Evolutionary conservation across 768 basidiomycete species (phyloP).

Genomic region (Leccinum broughii): DNA sequence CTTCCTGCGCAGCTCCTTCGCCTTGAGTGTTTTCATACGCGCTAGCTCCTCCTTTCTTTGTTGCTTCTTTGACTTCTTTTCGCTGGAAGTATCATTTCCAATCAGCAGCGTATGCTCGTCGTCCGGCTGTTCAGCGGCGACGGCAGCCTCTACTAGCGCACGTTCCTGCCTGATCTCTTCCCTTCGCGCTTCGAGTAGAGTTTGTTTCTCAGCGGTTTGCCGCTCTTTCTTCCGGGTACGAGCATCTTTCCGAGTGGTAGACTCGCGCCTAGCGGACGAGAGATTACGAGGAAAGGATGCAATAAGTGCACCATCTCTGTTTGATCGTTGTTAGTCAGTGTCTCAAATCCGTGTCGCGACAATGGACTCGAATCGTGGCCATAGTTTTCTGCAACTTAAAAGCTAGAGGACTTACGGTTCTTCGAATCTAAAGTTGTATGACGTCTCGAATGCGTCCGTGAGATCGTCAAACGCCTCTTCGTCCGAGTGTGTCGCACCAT

Average conservation of each 20-base stretch:
- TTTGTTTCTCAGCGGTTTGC: slow-evolving; percentile 62
- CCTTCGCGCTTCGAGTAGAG: slow-evolving; percentile 80
- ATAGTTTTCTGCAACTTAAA: neutral
- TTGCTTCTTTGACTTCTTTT: slow-evolving; percentile 21
- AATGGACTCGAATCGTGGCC: neutral
- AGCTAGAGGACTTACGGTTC: slow-evolving; percentile 70
- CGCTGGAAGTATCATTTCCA: slow-evolving; percentile 67
- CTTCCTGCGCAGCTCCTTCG: slow-evolving; percentile 76
- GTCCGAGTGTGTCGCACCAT: slow-evolving; percentile 43
- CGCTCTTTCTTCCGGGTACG: slow-evolving; percentile 74
- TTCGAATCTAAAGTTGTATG: slow-evolving; percentile 97
- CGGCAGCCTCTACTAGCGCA: slow-evolving; percentile 57
- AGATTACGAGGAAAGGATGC: slow-evolving; percentile 76
- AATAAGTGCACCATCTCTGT: slow-evolving; percentile 66
- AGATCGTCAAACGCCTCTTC: slow-evolving; percentile 88
- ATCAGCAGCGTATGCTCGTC: slow-evolving; percentile 32
- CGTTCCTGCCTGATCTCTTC: slow-evolving; percentile 78
- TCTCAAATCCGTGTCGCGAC: neutral
- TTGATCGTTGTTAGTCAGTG: slow-evolving; percentile 1
- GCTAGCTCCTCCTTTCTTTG: slow-evolving; percentile 69
- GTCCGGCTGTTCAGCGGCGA: slow-evolving; percentile 69
- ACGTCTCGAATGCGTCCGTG: slow-evolving; percentile 87
- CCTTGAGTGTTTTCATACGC: slow-evolving; percentile 79
- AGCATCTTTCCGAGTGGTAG: slow-evolving; percentile 82
- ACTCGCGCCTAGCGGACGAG: slow-evolving; percentile 65